A percentile compares a stretch with the other conserved stretches of the same genome.
phyloP scores from a whole-genome alignment of 2,329 filamentous ascomycete genomes.

The Zasmidium cellare region DNA sequence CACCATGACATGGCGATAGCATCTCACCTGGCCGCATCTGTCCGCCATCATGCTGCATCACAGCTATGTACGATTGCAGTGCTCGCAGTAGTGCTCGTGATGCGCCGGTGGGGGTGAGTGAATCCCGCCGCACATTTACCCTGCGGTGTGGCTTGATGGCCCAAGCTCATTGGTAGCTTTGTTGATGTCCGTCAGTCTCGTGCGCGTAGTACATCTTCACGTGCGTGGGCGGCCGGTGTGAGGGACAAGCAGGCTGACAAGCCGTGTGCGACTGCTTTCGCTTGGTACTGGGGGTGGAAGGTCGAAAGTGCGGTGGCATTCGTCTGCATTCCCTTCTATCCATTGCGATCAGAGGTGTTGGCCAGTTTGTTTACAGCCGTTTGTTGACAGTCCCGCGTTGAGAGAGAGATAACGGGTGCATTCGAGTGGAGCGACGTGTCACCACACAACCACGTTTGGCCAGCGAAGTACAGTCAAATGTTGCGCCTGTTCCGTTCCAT shows the following conservation, averaged over 20 bases:
- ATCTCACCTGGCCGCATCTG: too few relatives aligned
- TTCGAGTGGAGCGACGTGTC: slow-evolving; percentile 11
- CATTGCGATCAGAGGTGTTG: neutral
- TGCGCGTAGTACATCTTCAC: neutral
- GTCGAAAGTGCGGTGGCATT: too few relatives aligned
- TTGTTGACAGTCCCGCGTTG: neutral
- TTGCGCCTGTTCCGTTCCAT: slow-evolving; percentile 26
- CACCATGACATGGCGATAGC: neutral
- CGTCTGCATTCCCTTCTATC: neutral
- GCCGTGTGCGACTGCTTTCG: too few relatives aligned
- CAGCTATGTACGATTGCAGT: too few relatives aligned
- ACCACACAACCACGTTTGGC: slow-evolving; percentile 1
- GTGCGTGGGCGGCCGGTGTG: neutral
- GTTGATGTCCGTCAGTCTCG: neutral
- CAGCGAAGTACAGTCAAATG: slow-evolving; percentile 13
- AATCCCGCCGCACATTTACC: too few relatives aligned
- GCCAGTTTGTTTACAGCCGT: neutral
- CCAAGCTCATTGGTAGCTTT: neutral
- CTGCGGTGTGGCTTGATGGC: neutral
- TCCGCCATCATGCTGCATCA: too few relatives aligned
- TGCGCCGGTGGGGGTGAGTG: neutral
- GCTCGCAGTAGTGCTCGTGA: neutral
- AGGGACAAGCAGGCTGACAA: neutral
- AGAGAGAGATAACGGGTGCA: neutral
- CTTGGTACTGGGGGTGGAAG: too few relatives aligned